phyloP scores from a whole-genome alignment of 305 asterid genomes.

The Solanum hybrid region DNA sequence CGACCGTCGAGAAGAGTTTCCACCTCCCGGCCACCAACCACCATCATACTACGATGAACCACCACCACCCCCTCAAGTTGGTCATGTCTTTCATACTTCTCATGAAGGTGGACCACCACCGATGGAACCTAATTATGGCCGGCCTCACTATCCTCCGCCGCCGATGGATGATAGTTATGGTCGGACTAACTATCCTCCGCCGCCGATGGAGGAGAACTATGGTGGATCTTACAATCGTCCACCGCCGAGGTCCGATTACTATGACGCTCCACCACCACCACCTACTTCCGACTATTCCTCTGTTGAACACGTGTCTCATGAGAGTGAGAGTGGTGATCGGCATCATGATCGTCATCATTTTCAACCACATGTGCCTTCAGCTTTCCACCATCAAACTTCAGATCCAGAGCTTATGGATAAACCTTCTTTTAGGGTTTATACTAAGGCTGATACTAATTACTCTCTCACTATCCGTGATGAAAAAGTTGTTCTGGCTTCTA shows the following conservation, averaged over 20 bases:
- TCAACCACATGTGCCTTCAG: conserved; percentile 27
- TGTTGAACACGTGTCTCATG: conserved; percentile 15
- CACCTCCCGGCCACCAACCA: conserved; percentile 12
- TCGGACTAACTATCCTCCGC: conserved; percentile 3
- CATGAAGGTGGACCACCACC: conserved; percentile 25
- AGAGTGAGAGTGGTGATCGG: conserved; percentile 2
- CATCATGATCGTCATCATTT: conserved; percentile 20
- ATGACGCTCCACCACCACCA: not conserved
- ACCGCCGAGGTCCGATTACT: conserved; percentile 16
- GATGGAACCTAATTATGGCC: conserved; percentile 14
- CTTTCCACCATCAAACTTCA: conserved; percentile 21
- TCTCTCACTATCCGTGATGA: conserved; percentile 52
- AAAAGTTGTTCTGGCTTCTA: conserved; percentile 40
- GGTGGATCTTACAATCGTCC: conserved; percentile 9
- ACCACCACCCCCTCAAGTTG: conserved; percentile 20
- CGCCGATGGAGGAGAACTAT: not conserved
- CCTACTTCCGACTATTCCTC: not conserved
- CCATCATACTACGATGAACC: conserved; percentile 3
- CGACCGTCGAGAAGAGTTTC: not conserved
- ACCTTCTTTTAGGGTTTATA: conserved; percentile 58
- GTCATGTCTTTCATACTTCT: conserved; percentile 29
- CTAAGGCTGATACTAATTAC: conserved; percentile 54
- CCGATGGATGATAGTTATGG: conserved; percentile 7
- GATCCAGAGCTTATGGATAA: conserved; percentile 28
- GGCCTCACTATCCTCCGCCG: conserved; percentile 1